phyloP scores from a whole-genome alignment of 257 asterid genomes.

The Solanum piurae region DNA sequence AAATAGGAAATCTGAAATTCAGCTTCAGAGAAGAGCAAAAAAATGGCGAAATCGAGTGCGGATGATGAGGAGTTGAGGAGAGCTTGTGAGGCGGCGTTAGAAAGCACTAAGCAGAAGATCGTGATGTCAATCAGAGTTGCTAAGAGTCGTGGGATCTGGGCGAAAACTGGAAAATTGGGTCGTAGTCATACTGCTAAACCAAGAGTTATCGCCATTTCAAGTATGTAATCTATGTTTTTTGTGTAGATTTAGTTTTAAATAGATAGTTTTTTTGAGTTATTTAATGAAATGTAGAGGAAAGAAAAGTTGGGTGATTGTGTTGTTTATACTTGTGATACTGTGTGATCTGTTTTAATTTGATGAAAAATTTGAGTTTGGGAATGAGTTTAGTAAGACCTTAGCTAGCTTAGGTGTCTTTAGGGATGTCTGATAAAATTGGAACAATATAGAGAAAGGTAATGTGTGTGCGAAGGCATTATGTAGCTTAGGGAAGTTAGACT shows the following conservation, averaged over 20 bases:
- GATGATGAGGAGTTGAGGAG: slow-evolving; percentile 91
- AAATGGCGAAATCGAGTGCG: slow-evolving; percentile 98
- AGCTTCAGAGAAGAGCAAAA: not conserved
- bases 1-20: not conserved
- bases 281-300: not conserved
- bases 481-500: not conserved
- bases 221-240: not conserved
- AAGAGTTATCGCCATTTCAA: slow-evolving; percentile 30
- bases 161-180: slow-evolving; percentile 67
- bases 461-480: not conserved
- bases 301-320: not conserved
- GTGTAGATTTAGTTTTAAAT: not conserved
- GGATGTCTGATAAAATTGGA: not conserved
- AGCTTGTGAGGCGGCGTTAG: slow-evolving; percentile 89
- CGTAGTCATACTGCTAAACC: slow-evolving; percentile 92
- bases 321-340: not conserved
- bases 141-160: slow-evolving; percentile 85
- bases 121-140: slow-evolving; percentile 89
- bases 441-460: not conserved
- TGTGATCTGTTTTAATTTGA: not conserved
- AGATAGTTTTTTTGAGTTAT: not conserved
- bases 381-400: not conserved
- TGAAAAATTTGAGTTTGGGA: not conserved
- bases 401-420: not conserved
- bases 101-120: slow-evolving; percentile 66